These are phyloP conservation scores for Phaseolus coccineus DNA, from an alignment of 331 rosid species.

Conservation along the genomic window DNA sequence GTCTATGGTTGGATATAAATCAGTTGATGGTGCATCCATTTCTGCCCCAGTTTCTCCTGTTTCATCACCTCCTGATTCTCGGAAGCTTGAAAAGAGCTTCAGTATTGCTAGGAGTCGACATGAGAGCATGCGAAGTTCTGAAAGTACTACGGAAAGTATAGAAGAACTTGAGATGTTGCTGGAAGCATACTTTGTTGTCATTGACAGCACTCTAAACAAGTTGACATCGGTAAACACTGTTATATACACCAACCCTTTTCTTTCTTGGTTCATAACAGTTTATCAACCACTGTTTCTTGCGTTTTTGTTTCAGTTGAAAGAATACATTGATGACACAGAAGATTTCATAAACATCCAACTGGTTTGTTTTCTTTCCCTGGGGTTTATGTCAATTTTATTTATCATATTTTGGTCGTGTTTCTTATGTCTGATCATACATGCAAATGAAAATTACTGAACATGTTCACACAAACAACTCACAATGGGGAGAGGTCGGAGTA, in stretches of 20 bases:
- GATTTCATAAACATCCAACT: slow-evolving; percentile 98
- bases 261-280: slow-evolving; percentile 28
- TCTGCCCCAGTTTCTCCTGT: slow-evolving; percentile 99
- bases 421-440: slow-evolving; percentile 12
- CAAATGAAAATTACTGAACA: slow-evolving; percentile 23
- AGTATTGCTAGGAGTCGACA: slow-evolving; percentile 96
- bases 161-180: slow-evolving; percentile 99
- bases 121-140: slow-evolving; percentile 88
- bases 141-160: slow-evolving; percentile 82
- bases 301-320: slow-evolving; percentile 83
- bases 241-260: slow-evolving; percentile 10
- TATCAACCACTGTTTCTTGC: slow-evolving; percentile 35
- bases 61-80: slow-evolving; percentile 86
- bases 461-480: slow-evolving; percentile 15
- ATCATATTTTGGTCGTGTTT: not conserved
- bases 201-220: slow-evolving; percentile 95
- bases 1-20: slow-evolving; percentile 75
- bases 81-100: slow-evolving; percentile 84
- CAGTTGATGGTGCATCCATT: slow-evolving; percentile 77
- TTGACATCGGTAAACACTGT: slow-evolving; percentile 78
- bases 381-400: slow-evolving; percentile 30
- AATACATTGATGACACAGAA: slow-evolving; percentile 97
- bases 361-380: slow-evolving; percentile 52
- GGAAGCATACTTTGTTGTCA: slow-evolving; percentile 98
- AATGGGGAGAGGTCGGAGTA: slow-evolving; percentile 18